Evolutionary conservation across 164 flowering plant genomes (phyloP).

Genomic region (Kalanchoe fedtschenkoi): DNA sequence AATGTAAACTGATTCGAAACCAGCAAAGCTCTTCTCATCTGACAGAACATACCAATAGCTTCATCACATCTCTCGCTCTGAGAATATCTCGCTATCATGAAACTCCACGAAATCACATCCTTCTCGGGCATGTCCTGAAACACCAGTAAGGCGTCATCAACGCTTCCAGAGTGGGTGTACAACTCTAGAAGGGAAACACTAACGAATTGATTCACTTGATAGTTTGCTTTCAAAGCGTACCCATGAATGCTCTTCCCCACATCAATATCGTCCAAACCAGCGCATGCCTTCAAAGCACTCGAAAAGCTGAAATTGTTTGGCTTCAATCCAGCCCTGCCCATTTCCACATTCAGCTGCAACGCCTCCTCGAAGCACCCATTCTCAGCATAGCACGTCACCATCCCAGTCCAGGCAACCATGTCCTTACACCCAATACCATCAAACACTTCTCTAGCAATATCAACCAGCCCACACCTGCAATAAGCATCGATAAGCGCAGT

Average conservation of each 20-base stretch:
- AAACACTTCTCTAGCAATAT: conserved; percentile 46
- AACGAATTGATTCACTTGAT: conserved; percentile 51
- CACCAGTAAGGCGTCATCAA: conserved; percentile 37
- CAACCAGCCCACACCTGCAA: conserved; percentile 41
- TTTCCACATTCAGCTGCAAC: conserved; percentile 35
- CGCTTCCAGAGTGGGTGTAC: conserved; percentile 45
- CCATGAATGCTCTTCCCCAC: conserved; percentile 62
- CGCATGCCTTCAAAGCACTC: conserved; percentile 62
- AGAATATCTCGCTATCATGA: conserved; percentile 74
- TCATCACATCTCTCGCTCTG: conserved; percentile 42
- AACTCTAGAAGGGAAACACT: conserved; percentile 61
- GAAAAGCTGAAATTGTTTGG: conserved; percentile 67
- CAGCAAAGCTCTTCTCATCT: conserved; percentile 48
- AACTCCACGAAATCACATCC: conserved; percentile 84
- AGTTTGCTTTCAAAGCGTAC: conserved; percentile 44
- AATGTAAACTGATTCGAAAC: conserved; percentile 69
- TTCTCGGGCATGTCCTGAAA: conserved; percentile 56
- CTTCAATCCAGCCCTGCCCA: conserved; percentile 46
- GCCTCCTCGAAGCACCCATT: conserved; percentile 52
- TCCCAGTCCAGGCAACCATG: conserved; percentile 89
- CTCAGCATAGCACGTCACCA: conserved; percentile 61
- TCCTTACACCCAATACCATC: conserved; percentile 51
- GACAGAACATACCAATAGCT: conserved; percentile 43
- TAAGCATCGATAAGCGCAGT: conserved; percentile 73
- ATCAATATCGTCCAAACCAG: conserved; percentile 35